These are phyloP conservation scores for Sicyos baderoa DNA, from an alignment of 306 rosid species.

Conservation along the genomic window DNA sequence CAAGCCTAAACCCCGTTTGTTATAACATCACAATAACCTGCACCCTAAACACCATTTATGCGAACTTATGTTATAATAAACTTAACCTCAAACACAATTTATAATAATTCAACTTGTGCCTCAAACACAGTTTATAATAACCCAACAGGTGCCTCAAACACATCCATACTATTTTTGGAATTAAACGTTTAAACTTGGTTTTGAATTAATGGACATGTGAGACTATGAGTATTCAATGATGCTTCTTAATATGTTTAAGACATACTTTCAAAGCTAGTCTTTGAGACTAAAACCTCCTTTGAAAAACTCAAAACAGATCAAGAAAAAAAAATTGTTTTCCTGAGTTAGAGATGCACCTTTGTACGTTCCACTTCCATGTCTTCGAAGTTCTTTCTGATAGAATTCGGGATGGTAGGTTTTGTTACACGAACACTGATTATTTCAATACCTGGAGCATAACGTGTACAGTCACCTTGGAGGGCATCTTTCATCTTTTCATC, in stretches of 20 bases:
- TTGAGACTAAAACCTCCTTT: background rate
- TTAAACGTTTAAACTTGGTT: background rate
- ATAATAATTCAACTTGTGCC: too few species aligned
- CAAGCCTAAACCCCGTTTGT: too few species aligned
- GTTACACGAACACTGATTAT: slow-evolving; percentile 78
- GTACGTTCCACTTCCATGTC: slow-evolving; percentile 97
- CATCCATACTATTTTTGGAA: background rate
- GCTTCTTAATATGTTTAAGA: background rate
- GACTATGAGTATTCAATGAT: background rate
- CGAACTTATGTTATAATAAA: too few species aligned
- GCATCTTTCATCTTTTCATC: slow-evolving; percentile 95
- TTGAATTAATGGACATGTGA: background rate
- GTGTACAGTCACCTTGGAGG: slow-evolving; percentile 85
- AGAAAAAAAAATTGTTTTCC: background rate
- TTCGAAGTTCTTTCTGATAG: slow-evolving; percentile 62
- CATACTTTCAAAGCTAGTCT: background rate
- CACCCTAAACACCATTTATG: too few species aligned
- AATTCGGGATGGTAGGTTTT: slow-evolving; percentile 75
- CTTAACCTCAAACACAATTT: too few species aligned
- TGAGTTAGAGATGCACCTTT: slow-evolving; percentile 42
- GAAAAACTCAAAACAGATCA: background rate
- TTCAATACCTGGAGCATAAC: slow-evolving; percentile 90
- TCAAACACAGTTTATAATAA: too few species aligned
- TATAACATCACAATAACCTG: too few species aligned
- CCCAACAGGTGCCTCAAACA: too few species aligned